These are phyloP conservation scores for Gentiana dahurica DNA, from an alignment of 257 asterid genomes.

Conservation along the genomic window DNA sequence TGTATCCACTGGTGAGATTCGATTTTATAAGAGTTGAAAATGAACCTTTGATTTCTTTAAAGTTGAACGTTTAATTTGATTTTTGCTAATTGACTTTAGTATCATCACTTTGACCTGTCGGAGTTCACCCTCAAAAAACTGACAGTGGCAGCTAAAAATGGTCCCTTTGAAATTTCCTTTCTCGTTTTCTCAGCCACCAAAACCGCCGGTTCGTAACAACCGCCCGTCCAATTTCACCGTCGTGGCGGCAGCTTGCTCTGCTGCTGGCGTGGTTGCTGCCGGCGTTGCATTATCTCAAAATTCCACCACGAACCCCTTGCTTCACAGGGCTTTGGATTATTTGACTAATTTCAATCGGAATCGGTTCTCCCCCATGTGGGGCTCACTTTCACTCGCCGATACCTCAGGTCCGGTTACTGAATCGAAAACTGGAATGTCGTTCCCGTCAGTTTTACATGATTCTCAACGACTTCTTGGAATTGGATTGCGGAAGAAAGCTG, in stretches of 20 bases:
- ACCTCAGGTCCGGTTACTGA: constrained; percentile 45
- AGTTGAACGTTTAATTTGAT: no score
- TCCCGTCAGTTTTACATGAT: constrained; percentile 59
- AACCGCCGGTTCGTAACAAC: constrained; percentile 28
- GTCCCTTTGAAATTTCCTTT: constrained; percentile 75
- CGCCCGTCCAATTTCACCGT: constrained; percentile 21
- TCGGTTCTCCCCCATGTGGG: constrained; percentile 42
- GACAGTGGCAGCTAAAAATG: constrained; percentile 20
- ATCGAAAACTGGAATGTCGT: constrained; percentile 61
- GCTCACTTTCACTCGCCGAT: constrained; percentile 48
- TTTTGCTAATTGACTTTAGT: no score
- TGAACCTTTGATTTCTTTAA: not conserved
- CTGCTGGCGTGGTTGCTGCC: constrained; percentile 31
- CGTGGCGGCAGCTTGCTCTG: not conserved
- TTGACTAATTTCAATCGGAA: constrained; percentile 12
- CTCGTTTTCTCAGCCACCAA: constrained; percentile 81
- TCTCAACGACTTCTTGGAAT: constrained; percentile 80
- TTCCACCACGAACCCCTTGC: constrained; percentile 18
- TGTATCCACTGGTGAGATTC: no score
- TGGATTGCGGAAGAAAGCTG: constrained; percentile 60
- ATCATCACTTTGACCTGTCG: not conserved
- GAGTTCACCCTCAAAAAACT: not conserved
- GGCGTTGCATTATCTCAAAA: constrained; percentile 39
- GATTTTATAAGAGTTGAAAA: not conserved
- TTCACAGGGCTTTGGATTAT: constrained; percentile 34